Evolutionary conservation across 2,329 filamentous ascomycete genomes (phyloP), one percentile per base, ranked within the genome.

Genomic region (Achaetomium macrosporum): DNA sequence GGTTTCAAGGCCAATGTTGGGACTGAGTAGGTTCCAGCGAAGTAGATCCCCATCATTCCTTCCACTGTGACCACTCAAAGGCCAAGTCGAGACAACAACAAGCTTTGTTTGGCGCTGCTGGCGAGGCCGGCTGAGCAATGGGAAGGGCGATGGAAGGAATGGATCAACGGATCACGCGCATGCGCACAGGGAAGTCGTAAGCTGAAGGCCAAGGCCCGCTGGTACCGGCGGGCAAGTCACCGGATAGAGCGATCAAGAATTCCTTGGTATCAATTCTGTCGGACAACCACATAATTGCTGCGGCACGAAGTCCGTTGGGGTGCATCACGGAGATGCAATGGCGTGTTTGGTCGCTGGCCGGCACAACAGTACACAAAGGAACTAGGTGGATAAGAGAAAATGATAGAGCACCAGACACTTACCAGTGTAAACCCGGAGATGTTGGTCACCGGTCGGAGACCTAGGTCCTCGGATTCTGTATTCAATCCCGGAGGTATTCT

Each of bases 1-100:
- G 16, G 60, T 61, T 62, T 60, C 60, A 62, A 53, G 51, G 49
- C 57, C 50, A 53, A 42, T 16, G 42, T 57, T 57, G 58, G 53
- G 42, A 50, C 50, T 46, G 37, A 37, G 39, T 29, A 29, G 31
- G 52, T 50, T 40, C 53, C 45, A 53, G 47, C 41, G 40, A 20
- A 31, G 48, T 42, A 49, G 36, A 55, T 51, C 47, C 31, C 47
- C 40, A 19, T 9, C 39, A 52, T 42, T 51, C 42, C 40, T 52
- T 42, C 40, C 36, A 39, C 19, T n/a, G 31, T 29, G 17, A 33
- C 37, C 42, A 45, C 37, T 56, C 47, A 47, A 53, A 42, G 16
- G 29, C 25, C 37, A 17, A 13, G 42, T 20, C 25, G 37, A 42
- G 25, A 41, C 29, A 42, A 46, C 41, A 42, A 47, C 25, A 33